Evolutionary conservation across 345 rosid genomes (phyloP).

Genomic region (Psidium friedrichsthalianum): DNA sequence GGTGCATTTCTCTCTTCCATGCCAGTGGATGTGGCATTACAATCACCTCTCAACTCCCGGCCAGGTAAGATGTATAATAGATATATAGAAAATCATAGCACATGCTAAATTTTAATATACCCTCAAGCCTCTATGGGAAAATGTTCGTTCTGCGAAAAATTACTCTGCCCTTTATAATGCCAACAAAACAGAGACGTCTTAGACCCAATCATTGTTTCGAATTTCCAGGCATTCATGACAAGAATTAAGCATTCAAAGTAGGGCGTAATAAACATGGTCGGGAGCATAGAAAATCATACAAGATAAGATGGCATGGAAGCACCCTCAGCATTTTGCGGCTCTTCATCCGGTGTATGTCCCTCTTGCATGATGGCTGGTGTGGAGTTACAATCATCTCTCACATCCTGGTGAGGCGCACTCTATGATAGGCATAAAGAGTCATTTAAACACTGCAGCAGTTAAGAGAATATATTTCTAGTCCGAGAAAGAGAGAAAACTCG

Average conservation of each 20-base stretch:
- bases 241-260: background rate
- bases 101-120: background rate
- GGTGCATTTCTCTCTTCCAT: conserved; percentile 15
- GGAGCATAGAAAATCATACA: background rate
- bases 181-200: background rate
- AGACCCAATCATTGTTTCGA: background rate
- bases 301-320: background rate
- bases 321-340: conserved; percentile 2
- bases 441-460: background rate
- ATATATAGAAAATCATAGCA: background rate
- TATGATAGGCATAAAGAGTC: background rate
- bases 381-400: background rate
- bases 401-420: background rate
- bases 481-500: background rate
- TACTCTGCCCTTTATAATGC: background rate
- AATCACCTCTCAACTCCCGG: background rate
- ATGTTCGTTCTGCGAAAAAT: background rate
- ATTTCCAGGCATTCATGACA: background rate
- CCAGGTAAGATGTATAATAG: background rate
- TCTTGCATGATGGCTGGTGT: conserved; percentile 18
- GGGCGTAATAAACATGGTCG: background rate
- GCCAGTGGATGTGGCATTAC: conserved; percentile 14
- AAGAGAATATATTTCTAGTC: background rate
- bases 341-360: conserved; percentile 14
- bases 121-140: background rate